These are phyloP conservation scores for Aspergillus nanangensis DNA, from an alignment of 495 filamentous ascomycete species.

Conservation along the genomic window DNA sequence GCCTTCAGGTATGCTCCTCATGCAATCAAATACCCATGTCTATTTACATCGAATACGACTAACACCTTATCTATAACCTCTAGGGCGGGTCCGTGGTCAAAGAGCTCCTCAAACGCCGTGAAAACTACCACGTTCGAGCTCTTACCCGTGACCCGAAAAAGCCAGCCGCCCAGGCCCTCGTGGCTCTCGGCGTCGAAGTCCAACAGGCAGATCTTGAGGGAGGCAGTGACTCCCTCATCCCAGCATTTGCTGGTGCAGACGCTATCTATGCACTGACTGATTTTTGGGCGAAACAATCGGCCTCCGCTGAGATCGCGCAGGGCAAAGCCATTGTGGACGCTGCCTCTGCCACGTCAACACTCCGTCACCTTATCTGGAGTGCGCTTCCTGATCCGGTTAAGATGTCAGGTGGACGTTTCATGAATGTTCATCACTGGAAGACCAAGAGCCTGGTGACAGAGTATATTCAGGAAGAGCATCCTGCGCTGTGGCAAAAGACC, in stretches of 20 bases:
- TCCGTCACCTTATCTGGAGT: constrained; percentile 10
- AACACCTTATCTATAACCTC: too few relatives aligned
- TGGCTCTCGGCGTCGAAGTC: constrained; percentile 12
- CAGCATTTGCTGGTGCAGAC: constrained; percentile 49
- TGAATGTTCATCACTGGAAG: constrained; percentile 14
- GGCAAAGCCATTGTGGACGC: constrained; percentile 53
- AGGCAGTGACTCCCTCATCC: constrained; percentile 33
- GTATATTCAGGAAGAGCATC: constrained; percentile 9
- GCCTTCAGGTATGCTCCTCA: constrained; percentile 12
- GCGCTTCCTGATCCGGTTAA: constrained; percentile 7
- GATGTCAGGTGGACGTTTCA: constrained; percentile 2
- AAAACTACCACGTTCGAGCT: constrained; percentile 16
- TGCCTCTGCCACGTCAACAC: constrained; percentile 12
- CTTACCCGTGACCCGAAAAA: constrained; percentile 18
- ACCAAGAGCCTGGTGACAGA: constrained; percentile 12
- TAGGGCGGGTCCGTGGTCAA: constrained; percentile 8
- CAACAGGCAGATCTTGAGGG: constrained; percentile 46
- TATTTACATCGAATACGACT: too few relatives aligned
- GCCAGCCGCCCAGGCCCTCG: constrained; percentile 9
- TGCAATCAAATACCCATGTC: background rate
- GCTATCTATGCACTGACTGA: constrained; percentile 57
- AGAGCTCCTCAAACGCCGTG: constrained; percentile 10
- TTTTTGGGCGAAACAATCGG: constrained; percentile 39
- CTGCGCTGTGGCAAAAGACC: constrained; percentile 12
- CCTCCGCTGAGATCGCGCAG: constrained; percentile 45